Evolutionary conservation across 2,329 filamentous ascomycete genomes (phyloP).

Genomic region (Scedosporium boydii): DNA sequence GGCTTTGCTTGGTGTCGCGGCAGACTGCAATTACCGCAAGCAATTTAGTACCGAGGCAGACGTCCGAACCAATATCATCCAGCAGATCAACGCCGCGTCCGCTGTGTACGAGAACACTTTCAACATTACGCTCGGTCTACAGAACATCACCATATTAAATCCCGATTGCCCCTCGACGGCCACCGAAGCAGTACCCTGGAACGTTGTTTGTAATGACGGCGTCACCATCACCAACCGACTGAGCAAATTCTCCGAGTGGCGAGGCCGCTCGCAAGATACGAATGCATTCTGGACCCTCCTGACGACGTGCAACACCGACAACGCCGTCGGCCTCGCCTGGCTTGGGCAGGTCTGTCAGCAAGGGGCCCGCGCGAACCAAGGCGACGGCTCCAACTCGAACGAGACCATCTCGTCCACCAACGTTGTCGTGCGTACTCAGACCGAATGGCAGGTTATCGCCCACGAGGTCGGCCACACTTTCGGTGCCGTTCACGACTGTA

Average conservation of each 20-base stretch:
- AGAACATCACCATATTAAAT: constrained; percentile 73
- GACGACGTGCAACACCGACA: constrained; percentile 69
- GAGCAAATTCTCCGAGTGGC: constrained; percentile 83
- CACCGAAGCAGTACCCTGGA: constrained; percentile 67
- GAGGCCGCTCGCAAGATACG: constrained; percentile 63
- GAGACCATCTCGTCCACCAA: constrained; percentile 81
- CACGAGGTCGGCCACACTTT: constrained; percentile 94
- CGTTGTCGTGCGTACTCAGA: constrained; percentile 73
- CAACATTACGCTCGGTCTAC: constrained; percentile 86
- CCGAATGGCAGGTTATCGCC: constrained; percentile 92
- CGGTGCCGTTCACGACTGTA: constrained; percentile 92
- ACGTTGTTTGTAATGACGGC: constrained; percentile 58
- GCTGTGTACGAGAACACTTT: constrained; percentile 82
- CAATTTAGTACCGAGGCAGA: constrained; percentile 55
- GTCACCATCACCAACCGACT: constrained; percentile 66
- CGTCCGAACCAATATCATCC: constrained; percentile 66
- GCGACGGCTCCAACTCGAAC: constrained; percentile 33
- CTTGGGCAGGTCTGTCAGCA: constrained; percentile 72
- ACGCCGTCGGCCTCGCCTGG: constrained; percentile 89
- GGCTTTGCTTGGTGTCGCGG: constrained; percentile 82
- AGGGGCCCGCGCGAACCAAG: constrained; percentile 44
- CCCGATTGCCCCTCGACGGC: constrained; percentile 63
- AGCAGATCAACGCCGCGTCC: constrained; percentile 77
- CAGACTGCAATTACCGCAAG: constrained; percentile 80
- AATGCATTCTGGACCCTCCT: constrained; percentile 94